Conservation (phyloP, 306 rosid species). For the Corylus avellana region DNA sequence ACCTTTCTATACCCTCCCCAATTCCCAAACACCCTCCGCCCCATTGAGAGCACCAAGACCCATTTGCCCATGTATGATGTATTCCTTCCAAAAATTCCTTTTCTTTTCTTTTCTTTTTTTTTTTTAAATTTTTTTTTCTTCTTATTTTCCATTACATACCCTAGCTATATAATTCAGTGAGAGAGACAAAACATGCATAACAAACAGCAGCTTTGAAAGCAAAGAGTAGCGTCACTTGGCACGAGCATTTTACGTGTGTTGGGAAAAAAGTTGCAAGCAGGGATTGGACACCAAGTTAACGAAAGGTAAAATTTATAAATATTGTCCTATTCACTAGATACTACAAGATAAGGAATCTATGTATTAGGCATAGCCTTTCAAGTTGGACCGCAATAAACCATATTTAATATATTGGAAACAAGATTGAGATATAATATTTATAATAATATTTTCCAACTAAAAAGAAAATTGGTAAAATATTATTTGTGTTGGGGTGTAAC, state of each 20-base stretch:
- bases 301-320: neutral
- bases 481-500: no score
- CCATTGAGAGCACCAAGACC: neutral
- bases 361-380: neutral
- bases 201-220: constrained; percentile 3
- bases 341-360: neutral
- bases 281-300: neutral
- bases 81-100: neutral
- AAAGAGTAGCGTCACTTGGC: neutral
- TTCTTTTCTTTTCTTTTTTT: neutral
- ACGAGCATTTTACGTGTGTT: neutral
- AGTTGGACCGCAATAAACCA: neutral
- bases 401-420: neutral
- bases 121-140: neutral
- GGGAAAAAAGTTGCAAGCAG: neutral
- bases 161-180: neutral
- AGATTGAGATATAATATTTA: no score
- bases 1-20: constrained; percentile 1
- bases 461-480: no score
- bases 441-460: no score
- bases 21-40: neutral
- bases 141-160: neutral
- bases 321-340: neutral
- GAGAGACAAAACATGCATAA: neutral
- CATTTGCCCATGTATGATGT: neutral